Conservation (phyloP, 208 protist genomes). For the Leishmania braziliensis region DNA sequence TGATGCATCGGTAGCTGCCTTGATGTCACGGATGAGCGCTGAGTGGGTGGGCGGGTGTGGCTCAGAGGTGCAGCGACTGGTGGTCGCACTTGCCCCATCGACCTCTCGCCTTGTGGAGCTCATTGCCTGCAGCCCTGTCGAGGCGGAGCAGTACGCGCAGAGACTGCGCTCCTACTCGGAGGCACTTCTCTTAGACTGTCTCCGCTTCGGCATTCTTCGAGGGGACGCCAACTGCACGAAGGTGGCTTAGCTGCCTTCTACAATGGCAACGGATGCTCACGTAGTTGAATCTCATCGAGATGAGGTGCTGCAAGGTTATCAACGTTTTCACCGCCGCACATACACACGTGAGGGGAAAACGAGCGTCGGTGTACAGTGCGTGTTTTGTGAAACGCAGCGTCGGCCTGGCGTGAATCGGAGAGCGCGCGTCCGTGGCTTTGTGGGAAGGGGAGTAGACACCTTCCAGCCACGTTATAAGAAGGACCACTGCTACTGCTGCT, state of each 20-base stretch:
- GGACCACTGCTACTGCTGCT: background rate
- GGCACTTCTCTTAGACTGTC: slow-evolving; percentile 4
- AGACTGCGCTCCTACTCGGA: slow-evolving; percentile 14
- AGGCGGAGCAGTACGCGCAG: slow-evolving; percentile 1
- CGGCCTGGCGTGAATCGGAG: background rate
- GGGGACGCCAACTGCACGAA: background rate
- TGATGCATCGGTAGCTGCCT: background rate
- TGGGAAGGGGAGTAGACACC: background rate
- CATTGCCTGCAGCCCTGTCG: slow-evolving; percentile 3
- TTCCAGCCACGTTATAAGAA: background rate
- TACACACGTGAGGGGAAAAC: background rate
- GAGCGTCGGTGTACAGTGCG: background rate
- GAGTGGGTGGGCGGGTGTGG: slow-evolving; percentile 11
- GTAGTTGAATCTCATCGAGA: too few species aligned
- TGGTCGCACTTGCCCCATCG: slow-evolving; percentile 27
- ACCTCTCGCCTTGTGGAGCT: slow-evolving; percentile 13
- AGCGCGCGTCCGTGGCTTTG: background rate
- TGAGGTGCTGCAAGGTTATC: background rate
- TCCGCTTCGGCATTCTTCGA: slow-evolving; percentile 5
- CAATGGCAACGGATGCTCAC: too few species aligned
- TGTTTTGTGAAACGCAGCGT: background rate
- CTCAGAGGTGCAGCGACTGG: slow-evolving; percentile 10
- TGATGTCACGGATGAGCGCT: slow-evolving; percentile 3
- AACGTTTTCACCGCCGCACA: background rate
- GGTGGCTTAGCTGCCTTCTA: background rate